Conservation (phyloP, 2,329 filamentous ascomycete species). For the Claviceps digitariae region DNA sequence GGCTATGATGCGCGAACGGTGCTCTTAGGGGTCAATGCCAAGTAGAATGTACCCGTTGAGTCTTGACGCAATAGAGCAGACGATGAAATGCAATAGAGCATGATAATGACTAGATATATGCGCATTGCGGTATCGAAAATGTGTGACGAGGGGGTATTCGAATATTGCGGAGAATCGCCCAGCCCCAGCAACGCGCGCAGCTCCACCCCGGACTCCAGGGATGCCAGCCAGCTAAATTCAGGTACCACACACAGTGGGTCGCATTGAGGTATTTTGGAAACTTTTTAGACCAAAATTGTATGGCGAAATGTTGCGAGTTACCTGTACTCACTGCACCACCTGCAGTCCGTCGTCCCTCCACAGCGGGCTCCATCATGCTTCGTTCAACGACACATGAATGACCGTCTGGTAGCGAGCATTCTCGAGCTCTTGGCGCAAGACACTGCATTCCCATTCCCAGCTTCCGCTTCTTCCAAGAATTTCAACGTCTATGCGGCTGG, state of each 20-base stretch:
- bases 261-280: too few relatives aligned
- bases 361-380: too few relatives aligned
- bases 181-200: too few relatives aligned
- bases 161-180: background rate
- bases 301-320: too few relatives aligned
- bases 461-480: too few relatives aligned
- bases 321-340: too few relatives aligned
- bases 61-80: background rate
- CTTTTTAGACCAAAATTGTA: too few relatives aligned
- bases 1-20: conserved; percentile 50
- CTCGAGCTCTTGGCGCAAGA: background rate
- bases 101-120: background rate
- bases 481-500: background rate
- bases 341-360: too few relatives aligned
- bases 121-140: background rate
- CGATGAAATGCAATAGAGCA: background rate
- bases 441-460: background rate
- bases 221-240: too few relatives aligned
- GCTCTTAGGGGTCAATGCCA: conserved; percentile 37
- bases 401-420: background rate
- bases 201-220: too few relatives aligned
- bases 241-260: too few relatives aligned
- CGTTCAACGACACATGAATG: too few relatives aligned
- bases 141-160: background rate
- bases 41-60: conserved; percentile 13